phyloP scores from a whole-genome alignment of 495 filamentous ascomycete species.

The Tricharina praecox region DNA sequence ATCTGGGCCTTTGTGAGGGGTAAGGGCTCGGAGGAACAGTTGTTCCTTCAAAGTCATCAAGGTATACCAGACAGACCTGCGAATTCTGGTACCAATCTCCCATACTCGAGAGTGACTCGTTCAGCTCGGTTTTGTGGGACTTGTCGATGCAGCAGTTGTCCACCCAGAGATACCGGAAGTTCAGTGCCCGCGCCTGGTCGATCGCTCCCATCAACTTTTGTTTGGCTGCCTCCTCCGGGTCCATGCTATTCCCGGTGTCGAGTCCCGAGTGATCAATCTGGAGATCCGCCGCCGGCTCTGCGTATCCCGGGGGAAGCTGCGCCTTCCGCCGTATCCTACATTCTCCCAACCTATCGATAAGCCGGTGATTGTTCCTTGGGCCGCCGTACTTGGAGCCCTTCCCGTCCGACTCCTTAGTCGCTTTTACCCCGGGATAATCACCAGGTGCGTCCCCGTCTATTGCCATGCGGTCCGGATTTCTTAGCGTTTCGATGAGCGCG shows the following conservation, averaged over 20 bases:
- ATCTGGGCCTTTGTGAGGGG: no score
- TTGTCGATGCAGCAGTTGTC: constrained; percentile 18
- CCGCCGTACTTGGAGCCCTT: no score
- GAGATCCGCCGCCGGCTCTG: no score
- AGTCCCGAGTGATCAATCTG: not conserved
- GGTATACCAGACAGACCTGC: constrained; percentile 25
- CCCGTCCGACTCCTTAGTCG: not conserved
- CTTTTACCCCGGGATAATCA: not conserved
- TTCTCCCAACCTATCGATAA: not conserved
- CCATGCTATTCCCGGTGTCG: not conserved
- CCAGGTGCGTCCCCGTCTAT: not conserved
- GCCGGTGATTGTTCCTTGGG: not conserved
- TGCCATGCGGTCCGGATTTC: not conserved
- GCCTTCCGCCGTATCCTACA: not conserved
- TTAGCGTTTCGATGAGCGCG: not conserved
- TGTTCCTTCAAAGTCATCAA: constrained; percentile 14
- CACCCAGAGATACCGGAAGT: constrained; percentile 1
- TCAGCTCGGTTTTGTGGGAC: constrained; percentile 18
- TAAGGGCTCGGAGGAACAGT: no score
- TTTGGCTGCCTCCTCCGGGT: not conserved
- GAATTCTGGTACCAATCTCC: constrained; percentile 27
- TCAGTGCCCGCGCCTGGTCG: not conserved
- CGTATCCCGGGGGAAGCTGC: no score
- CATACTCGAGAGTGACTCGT: constrained; percentile 27
- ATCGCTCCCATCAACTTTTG: not conserved